Base-by-base conservation (phyloP, 2,329 filamentous ascomycete species). In the Lasiodiplodia hormozganensis region DNA sequence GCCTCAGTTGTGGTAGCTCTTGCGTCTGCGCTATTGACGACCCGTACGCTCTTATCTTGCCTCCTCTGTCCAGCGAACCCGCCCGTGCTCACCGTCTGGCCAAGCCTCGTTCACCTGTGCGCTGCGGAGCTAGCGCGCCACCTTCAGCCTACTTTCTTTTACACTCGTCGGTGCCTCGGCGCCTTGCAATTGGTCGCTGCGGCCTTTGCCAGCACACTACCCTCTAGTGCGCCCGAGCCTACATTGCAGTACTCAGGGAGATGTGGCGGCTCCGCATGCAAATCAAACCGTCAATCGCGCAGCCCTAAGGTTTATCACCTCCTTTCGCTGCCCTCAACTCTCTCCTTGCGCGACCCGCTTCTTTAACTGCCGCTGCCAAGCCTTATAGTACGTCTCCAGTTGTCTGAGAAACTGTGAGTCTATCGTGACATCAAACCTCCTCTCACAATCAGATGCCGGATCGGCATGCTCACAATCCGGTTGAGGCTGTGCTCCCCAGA, bases 1-100 rank as follows among this genome's bases (percentile, higher is more conserved):
- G 23, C 34, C 34, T 47, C 60, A 64, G 38, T 49, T 64, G 25
- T 31, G 43, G 60, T 52, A 64, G 60, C 47, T 64, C 60, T 12
- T 52, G 47, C 60, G 57, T 47, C 38, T 62, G 25, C 38, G 38
- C 57, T 62, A 62, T 62, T 62, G 57, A 25, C 14, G 12, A 11
- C 21, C 38, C 40, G 38, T n/a, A 28, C 54, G 25, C 31, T 12
- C 36, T n/a, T 57, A 36, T 57, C 54, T 57, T 28, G 49, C 40
- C 8, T 21, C 14, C 23, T 21, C 21, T 21, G 23, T 21, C 6
- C 51, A 18, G 53, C 23, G 12, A 57, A 21, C 53, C 23, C 25
- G 16, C 28, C 28, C 25, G 16, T 57, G 31, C 34, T 57, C 31
- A 25, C 23, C 18, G 52, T 28, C 40, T 36, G 58, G 18, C 4